phyloP scores from a whole-genome alignment of 1,284 basidiomycete species.

The Melampsora americana region DNA sequence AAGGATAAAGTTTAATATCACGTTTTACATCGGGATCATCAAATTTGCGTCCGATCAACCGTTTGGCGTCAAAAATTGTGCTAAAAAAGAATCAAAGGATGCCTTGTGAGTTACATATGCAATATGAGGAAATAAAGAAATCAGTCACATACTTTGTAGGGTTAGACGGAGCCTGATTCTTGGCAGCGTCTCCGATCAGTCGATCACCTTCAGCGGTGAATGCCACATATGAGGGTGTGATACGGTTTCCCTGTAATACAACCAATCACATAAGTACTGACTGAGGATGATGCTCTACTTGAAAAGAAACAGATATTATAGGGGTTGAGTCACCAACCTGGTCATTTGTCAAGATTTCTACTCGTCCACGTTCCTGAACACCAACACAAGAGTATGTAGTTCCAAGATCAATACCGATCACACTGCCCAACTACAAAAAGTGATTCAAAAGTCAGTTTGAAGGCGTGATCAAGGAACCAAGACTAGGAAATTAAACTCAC shows the following conservation, averaged over 20 bases:
- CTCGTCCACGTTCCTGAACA: constrained; percentile 85
- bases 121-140: constrained; percentile 62
- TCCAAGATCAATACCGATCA: constrained; percentile 60
- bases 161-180: constrained; percentile 64
- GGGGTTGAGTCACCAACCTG: constrained; percentile 33
- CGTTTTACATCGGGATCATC: constrained; percentile 59
- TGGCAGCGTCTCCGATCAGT: constrained; percentile 65
- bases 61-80: constrained; percentile 96
- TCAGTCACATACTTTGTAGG: constrained; percentile 53
- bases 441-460: too few species aligned
- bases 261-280: constrained; percentile 57
- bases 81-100: constrained; percentile 71
- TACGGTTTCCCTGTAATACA: constrained; percentile 77
- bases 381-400: constrained; percentile 65
- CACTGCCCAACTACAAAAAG: constrained; percentile 46
- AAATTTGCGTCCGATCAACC: constrained; percentile 70
- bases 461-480: too few species aligned
- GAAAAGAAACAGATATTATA: neutral
- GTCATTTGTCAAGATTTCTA: constrained; percentile 92
- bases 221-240: constrained; percentile 79
- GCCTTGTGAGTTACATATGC: neutral
- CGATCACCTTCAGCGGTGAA: constrained; percentile 83
- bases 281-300: neutral
- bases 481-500: neutral
- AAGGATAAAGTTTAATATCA: constrained; percentile 63